These are phyloP conservation scores for Actinomucor elegans DNA, from an alignment of 371 early-diverging fungal genomes.

Conservation along the genomic window DNA sequence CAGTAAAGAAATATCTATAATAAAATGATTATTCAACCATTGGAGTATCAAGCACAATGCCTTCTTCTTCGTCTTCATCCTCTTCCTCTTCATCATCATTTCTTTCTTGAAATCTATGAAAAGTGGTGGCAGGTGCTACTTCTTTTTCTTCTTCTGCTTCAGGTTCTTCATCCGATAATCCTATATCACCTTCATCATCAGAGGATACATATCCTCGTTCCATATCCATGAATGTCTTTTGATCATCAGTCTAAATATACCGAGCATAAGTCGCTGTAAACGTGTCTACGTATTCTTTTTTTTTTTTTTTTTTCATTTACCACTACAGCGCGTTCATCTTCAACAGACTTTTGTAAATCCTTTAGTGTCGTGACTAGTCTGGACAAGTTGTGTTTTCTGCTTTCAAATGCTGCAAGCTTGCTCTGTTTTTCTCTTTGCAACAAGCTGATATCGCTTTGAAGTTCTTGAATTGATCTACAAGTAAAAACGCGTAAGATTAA, in stretches of 20 bases:
- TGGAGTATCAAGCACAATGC: slow-evolving; percentile 20
- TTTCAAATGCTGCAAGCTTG: slow-evolving; percentile 26
- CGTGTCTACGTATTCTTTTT: too few species aligned
- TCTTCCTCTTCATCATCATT: slow-evolving; percentile 18
- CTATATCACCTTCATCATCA: slow-evolving; percentile 30
- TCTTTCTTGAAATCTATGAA: slow-evolving; percentile 25
- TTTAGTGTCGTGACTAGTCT: slow-evolving; percentile 26
- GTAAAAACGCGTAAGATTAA: too few species aligned
- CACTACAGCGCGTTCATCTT: slow-evolving; percentile 33
- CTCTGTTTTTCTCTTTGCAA: slow-evolving; percentile 35
- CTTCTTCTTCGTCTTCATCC: slow-evolving; percentile 28
- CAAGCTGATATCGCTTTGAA: slow-evolving; percentile 39
- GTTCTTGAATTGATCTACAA: slow-evolving; percentile 32
- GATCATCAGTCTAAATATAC: slow-evolving; percentile 28
- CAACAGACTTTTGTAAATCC: slow-evolving; percentile 31
- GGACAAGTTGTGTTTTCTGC: slow-evolving; percentile 30
- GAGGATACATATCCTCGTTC: slow-evolving; percentile 44
- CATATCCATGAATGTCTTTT: slow-evolving; percentile 38
- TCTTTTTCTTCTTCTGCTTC: slow-evolving; percentile 13
- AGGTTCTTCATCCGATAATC: slow-evolving; percentile 15
- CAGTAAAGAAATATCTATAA: slow-evolving; percentile 1
- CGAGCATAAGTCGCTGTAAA: neutral
- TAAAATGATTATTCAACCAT: slow-evolving; percentile 14
- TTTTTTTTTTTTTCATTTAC: slow-evolving; percentile 30
- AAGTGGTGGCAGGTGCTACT: neutral